Percentiles rank a stretch among this genome's conserved stretches.
phyloP scores from a whole-genome alignment of 2,329 filamentous ascomycete genomes.

The Neurospora sp. region DNA sequence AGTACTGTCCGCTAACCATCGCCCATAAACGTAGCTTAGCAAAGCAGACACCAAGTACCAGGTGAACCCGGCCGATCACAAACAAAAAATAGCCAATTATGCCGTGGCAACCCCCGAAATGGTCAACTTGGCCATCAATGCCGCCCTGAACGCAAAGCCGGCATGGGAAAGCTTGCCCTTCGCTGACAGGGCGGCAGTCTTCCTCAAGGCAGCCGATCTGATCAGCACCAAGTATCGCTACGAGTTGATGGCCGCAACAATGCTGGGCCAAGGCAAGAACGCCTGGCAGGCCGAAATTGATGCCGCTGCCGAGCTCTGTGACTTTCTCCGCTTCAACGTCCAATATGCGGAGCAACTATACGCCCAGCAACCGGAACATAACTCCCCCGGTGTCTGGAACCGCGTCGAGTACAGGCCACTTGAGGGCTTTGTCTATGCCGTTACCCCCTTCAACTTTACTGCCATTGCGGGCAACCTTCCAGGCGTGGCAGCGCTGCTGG shows the following conservation, averaged over 20 bases:
- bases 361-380: conserved; percentile 73
- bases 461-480: conserved; percentile 85
- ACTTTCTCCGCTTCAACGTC: conserved; percentile 92
- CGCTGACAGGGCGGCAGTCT: conserved; percentile 81
- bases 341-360: conserved; percentile 90
- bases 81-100: conserved; percentile 68
- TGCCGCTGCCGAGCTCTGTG: conserved; percentile 79
- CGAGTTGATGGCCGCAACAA: conserved; percentile 91
- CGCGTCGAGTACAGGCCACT: conserved; percentile 80
- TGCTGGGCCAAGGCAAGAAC: conserved; percentile 96
- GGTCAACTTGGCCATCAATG: conserved; percentile 69
- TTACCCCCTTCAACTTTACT: conserved; percentile 95
- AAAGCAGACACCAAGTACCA: conserved; percentile 48
- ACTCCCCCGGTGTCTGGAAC: conserved; percentile 83
- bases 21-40: not conserved
- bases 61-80: conserved; percentile 74
- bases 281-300: conserved; percentile 99
- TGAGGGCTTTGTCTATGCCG: conserved; percentile 91
- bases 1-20: not conserved
- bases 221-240: conserved; percentile 90
- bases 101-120: conserved; percentile 70
- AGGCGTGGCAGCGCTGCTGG: conserved; percentile 74
- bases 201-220: conserved; percentile 91
- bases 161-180: conserved; percentile 84
- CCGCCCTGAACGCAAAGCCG: conserved; percentile 76